A percentile compares a stretch with the other conserved stretches of the same genome.
Evolutionary conservation across 257 asterid species (phyloP).

Genomic region (Solanum peruvianum): DNA sequence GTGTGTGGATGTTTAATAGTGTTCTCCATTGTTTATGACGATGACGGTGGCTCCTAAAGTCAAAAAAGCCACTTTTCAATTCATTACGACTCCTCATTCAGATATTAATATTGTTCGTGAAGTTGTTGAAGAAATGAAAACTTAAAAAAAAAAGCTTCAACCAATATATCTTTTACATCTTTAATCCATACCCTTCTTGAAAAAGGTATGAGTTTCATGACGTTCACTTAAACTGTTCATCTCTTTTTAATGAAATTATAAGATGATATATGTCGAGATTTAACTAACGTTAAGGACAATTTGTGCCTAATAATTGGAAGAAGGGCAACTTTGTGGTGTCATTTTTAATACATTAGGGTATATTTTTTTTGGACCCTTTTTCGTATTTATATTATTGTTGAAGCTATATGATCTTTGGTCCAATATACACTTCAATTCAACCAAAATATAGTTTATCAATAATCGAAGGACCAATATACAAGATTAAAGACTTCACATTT

Average conservation of each 20-base stretch:
- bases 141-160: too few species aligned
- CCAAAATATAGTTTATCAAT: background rate
- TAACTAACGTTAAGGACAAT: background rate
- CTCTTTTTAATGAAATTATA: background rate
- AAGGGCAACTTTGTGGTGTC: background rate
- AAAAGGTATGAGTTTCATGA: too few species aligned
- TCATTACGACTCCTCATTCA: too few species aligned
- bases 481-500: background rate
- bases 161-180: too few species aligned
- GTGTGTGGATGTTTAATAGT: background rate
- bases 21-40: background rate
- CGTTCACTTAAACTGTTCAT: too few species aligned
- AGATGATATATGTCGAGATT: background rate
- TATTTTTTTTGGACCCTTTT: background rate
- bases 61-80: background rate
- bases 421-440: background rate
- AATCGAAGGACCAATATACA: background rate
- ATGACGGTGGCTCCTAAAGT: background rate
- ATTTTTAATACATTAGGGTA: background rate
- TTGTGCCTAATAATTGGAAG: background rate
- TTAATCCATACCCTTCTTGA: too few species aligned
- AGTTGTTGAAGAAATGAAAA: too few species aligned
- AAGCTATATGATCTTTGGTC: background rate
- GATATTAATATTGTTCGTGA: too few species aligned
- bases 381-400: background rate